phyloP scores from a whole-genome alignment of 257 asterid genomes.

The Cruciata laevipes region DNA sequence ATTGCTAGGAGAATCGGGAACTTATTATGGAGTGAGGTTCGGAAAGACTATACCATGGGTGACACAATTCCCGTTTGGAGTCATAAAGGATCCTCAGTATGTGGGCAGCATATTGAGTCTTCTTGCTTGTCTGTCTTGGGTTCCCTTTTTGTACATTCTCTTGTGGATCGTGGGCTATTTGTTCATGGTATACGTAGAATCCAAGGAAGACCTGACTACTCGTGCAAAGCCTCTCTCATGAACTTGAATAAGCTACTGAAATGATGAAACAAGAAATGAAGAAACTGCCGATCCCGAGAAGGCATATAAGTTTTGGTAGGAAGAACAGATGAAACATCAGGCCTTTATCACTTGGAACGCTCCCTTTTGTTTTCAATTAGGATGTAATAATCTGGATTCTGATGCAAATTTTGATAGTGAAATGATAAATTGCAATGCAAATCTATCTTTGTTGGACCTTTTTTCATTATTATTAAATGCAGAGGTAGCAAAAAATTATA shows the following conservation, averaged over 20 bases:
- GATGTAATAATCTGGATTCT: not conserved
- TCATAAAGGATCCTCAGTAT: conserved; percentile 82
- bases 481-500: not conserved
- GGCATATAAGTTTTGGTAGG: not conserved
- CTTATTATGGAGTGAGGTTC: conserved; percentile 88
- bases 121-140: conserved; percentile 67
- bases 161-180: conserved; percentile 69
- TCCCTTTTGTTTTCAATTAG: not conserved
- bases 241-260: conserved; percentile 15
- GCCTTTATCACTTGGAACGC: not conserved
- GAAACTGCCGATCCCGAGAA: not conserved
- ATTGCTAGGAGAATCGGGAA: conserved; percentile 83
- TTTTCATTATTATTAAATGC: not conserved
- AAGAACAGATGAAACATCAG: not conserved
- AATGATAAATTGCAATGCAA: not conserved
- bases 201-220: conserved; percentile 64
- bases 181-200: conserved; percentile 62
- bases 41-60: conserved; percentile 86
- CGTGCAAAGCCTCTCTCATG: conserved; percentile 66
- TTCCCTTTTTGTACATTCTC: conserved; percentile 48
- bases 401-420: not conserved
- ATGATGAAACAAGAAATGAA: not conserved
- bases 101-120: conserved; percentile 81
- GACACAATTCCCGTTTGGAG: conserved; percentile 81
- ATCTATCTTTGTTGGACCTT: not conserved